Evolutionary conservation across 2,329 filamentous ascomycete species (phyloP).

Genomic region (Hymenoscyphus fraxineus): DNA sequence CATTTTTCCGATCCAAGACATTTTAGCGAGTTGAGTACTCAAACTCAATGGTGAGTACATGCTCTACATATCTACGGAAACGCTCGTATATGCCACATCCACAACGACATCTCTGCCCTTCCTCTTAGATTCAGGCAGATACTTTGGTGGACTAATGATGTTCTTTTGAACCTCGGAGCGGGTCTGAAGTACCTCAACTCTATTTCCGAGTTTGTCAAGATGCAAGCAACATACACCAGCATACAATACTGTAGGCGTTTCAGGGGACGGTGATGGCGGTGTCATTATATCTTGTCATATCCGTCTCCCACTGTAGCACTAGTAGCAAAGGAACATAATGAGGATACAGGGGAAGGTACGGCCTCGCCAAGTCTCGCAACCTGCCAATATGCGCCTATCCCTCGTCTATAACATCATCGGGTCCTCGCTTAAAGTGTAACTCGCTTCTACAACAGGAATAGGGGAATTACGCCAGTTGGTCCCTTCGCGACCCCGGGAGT

Average conservation of each 20-base stretch:
- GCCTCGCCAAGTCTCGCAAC: slow-evolving; percentile 14
- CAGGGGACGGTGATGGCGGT: background rate
- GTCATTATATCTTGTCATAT: background rate
- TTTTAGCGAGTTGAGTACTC: too few species aligned
- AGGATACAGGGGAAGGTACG: background rate
- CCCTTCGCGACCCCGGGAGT: slow-evolving; percentile 10
- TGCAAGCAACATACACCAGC: background rate
- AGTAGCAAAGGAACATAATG: slow-evolving; percentile 18
- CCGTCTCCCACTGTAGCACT: slow-evolving; percentile 7
- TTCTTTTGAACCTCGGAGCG: slow-evolving; percentile 18
- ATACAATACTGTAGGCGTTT: slow-evolving; percentile 4
- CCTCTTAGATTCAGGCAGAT: background rate
- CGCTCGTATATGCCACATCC: background rate
- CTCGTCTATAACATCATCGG: slow-evolving; percentile 16
- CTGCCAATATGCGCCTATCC: slow-evolving; percentile 12
- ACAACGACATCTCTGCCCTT: background rate
- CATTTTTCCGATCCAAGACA: too few species aligned
- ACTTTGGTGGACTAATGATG: slow-evolving; percentile 12
- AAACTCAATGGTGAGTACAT: too few species aligned
- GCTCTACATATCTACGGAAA: too few species aligned
- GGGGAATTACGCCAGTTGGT: slow-evolving; percentile 15
- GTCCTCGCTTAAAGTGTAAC: slow-evolving; percentile 14
- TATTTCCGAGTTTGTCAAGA: slow-evolving; percentile 10
- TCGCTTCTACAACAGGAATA: slow-evolving; percentile 16
- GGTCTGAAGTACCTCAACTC: slow-evolving; percentile 17